phyloP scores from a whole-genome alignment of 306 rosid species.

The Begonia peltatifolia region DNA sequence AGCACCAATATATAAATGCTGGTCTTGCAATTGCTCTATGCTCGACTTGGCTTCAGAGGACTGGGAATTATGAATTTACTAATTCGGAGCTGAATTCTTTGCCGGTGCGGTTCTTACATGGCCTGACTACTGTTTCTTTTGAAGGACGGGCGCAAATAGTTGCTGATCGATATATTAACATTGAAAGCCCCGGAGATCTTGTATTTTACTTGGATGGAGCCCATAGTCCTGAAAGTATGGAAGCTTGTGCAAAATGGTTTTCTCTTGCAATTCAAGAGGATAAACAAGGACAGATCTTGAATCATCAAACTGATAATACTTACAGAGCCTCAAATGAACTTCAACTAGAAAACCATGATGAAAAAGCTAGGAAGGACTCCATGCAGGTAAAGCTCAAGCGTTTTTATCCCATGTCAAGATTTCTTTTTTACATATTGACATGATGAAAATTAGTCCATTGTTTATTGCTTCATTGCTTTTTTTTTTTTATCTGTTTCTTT shows the following conservation, averaged over 20 bases:
- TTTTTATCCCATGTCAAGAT: no score
- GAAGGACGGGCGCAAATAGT: conserved; percentile 97
- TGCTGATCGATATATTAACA: conserved; percentile 32
- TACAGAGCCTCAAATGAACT: no score
- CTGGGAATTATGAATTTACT: conserved; percentile 37
- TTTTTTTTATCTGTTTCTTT: no score
- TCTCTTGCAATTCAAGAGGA: conserved; percentile 45
- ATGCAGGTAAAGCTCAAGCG: conserved; percentile 38
- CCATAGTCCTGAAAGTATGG: conserved; percentile 96
- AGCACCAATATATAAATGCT: conserved; percentile 88
- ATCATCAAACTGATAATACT: neutral
- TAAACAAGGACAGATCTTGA: conserved; percentile 16
- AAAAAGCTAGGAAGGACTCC: conserved; percentile 28
- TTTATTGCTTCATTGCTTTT: no score
- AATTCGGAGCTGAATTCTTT: conserved; percentile 32
- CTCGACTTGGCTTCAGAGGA: conserved; percentile 76
- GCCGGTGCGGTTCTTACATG: conserved; percentile 69
- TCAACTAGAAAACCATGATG: conserved; percentile 11
- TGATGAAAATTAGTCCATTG: no score
- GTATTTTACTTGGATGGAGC: conserved; percentile 90
- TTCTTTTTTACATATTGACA: no score
- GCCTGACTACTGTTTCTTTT: conserved; percentile 61
- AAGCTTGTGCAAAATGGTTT: conserved; percentile 82
- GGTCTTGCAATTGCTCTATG: conserved; percentile 79
- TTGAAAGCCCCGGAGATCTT: conserved; percentile 39